Evolutionary conservation across 139 green algal species (phyloP).

Genomic region (Ettlia oleoabundans): DNA sequence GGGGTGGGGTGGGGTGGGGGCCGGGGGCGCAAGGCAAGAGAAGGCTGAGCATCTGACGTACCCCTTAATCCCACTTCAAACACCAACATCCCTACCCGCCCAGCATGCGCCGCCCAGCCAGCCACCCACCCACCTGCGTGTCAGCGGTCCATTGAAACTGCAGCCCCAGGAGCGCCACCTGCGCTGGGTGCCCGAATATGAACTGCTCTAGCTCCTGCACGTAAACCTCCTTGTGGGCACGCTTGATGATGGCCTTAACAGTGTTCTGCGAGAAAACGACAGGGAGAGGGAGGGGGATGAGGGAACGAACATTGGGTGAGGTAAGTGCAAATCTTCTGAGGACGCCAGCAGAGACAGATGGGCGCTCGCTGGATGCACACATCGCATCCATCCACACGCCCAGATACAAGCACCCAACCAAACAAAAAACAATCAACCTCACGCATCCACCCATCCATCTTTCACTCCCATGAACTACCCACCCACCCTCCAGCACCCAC

Average conservation of each 20-base stretch:
- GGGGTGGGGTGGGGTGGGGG: neutral
- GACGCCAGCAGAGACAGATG: conserved; percentile 21
- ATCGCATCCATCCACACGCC: too few species aligned
- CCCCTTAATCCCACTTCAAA: neutral
- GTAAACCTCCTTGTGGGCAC: conserved; percentile 79
- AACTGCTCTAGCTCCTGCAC: conserved; percentile 89
- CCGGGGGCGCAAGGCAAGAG: neutral
- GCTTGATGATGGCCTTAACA: conserved; percentile 84
- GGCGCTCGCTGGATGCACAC: too few species aligned
- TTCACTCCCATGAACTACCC: neutral
- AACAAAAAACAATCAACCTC: neutral
- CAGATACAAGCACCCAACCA: too few species aligned
- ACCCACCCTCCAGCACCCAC: neutral
- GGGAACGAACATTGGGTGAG: too few species aligned
- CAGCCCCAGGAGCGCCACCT: conserved; percentile 91
- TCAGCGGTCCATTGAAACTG: conserved; percentile 97
- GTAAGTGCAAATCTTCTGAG: conserved; percentile 45
- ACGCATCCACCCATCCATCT: neutral
- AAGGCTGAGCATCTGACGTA: neutral
- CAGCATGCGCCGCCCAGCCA: neutral
- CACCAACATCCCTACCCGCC: neutral
- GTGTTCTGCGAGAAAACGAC: conserved; percentile 65
- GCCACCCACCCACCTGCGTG: conserved; percentile 66
- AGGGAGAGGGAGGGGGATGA: neutral
- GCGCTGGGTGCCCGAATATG: conserved; percentile 87